Percentiles rank a stretch among this genome's conserved stretches.
Evolutionary conservation across 352 stramenopile species (phyloP).

Genomic region (Phytophthora ramorum): DNA sequence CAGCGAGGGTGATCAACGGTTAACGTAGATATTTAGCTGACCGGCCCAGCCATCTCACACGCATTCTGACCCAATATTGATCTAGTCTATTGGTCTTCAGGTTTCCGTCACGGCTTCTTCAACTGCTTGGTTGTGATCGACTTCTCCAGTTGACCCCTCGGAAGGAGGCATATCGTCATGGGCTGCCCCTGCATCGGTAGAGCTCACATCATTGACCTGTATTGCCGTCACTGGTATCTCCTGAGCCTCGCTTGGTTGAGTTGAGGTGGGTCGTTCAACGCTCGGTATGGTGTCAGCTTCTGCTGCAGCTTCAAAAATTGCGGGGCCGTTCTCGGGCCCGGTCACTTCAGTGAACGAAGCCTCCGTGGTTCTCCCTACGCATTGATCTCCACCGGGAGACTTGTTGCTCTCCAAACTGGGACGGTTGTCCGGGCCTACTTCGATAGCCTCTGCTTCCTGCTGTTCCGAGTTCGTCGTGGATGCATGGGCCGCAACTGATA

Average conservation of each 20-base stretch:
- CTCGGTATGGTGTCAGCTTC: not conserved
- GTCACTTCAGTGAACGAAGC: not conserved
- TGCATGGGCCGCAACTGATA: not conserved
- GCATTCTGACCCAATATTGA: constrained; percentile 1
- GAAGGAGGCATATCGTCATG: not conserved
- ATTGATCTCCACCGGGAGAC: not conserved
- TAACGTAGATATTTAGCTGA: constrained; percentile 48
- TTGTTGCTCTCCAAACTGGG: not conserved
- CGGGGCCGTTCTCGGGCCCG: not conserved
- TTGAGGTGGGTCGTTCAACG: not conserved
- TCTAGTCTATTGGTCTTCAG: not conserved
- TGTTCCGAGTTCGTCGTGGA: not conserved
- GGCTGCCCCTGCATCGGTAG: not conserved
- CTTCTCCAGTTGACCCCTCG: not conserved
- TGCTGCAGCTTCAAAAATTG: not conserved
- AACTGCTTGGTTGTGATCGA: not conserved
- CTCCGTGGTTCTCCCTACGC: not conserved
- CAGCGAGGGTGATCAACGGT: constrained; percentile 29
- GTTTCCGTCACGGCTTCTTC: not conserved
- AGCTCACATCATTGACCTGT: not conserved
- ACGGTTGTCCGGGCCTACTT: not conserved
- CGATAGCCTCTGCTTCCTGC: not conserved
- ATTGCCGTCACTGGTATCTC: not conserved
- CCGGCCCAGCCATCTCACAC: constrained; percentile 16
- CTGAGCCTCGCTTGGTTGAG: not conserved